Percentiles rank a stretch among this genome's conserved stretches.
Conservation (phyloP, 1,284 basidiomycete genomes). For the Microstroma glucosiphilum region DNA sequence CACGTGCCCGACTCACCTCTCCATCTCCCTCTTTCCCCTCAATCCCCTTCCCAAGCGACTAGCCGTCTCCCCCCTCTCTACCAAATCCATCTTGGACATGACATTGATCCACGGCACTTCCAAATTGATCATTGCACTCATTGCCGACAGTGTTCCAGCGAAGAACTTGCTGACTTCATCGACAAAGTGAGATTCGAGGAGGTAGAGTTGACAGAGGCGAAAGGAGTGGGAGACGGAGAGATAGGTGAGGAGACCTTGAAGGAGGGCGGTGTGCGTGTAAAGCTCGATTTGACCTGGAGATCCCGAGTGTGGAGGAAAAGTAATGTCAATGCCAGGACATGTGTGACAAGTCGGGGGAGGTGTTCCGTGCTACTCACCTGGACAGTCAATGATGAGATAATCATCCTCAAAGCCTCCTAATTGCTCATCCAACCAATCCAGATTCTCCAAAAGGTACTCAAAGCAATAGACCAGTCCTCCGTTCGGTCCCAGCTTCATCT, state of each 20-base stretch:
- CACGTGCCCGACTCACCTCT: conserved; percentile 62
- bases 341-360: conserved; percentile 1
- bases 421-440: conserved; percentile 99
- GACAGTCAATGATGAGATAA: conserved; percentile 96
- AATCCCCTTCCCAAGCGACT: conserved; percentile 40
- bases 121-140: conserved; percentile 98
- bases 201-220: conserved; percentile 58
- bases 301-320: not conserved
- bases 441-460: conserved; percentile 95
- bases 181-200: conserved; percentile 78
- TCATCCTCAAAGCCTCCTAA: conserved; percentile 86
- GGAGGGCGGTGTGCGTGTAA: conserved; percentile 95
- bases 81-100: conserved; percentile 99
- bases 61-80: conserved; percentile 65
- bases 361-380: conserved; percentile 58
- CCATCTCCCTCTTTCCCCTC: conserved; percentile 53
- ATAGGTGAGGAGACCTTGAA: conserved; percentile 74
- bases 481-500: conserved; percentile 91
- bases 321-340: not conserved
- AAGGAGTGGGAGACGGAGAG: conserved; percentile 49
- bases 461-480: conserved; percentile 97
- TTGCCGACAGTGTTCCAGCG: conserved; percentile 92
- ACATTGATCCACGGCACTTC: conserved; percentile 95
- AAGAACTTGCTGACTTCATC: conserved; percentile 94
- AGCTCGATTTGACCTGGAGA: conserved; percentile 86